phyloP scores from a whole-genome alignment of 2,329 filamentous ascomycete species.

The Penicillium janthinellum region DNA sequence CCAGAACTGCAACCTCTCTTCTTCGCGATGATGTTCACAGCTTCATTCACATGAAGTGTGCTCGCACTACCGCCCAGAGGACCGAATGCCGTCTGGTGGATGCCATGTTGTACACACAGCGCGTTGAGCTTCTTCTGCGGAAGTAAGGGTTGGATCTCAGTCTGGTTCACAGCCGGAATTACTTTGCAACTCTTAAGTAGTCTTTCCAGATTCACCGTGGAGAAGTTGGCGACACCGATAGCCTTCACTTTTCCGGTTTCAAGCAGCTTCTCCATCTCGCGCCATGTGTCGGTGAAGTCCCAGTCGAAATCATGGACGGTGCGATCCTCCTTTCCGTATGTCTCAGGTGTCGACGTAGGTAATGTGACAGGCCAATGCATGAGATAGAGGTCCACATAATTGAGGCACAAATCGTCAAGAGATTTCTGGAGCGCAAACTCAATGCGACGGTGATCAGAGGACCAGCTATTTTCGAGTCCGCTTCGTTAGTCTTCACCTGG shows the following conservation, averaged over 20 bases:
- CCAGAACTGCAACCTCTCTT: constrained; percentile 17
- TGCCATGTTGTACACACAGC: constrained; percentile 35
- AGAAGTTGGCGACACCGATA: constrained; percentile 31
- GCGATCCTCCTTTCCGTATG: constrained; percentile 24
- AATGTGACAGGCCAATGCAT: constrained; percentile 36
- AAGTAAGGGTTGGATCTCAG: constrained; percentile 43
- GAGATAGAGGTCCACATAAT: constrained; percentile 21
- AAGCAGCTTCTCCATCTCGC: constrained; percentile 22
- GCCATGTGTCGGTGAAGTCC: constrained; percentile 74
- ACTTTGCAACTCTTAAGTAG: constrained; percentile 16
- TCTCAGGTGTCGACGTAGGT: constrained; percentile 12
- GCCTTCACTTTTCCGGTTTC: constrained; percentile 22
- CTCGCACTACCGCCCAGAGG: constrained; percentile 25
- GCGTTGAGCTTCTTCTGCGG: constrained; percentile 40
- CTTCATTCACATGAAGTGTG: constrained; percentile 14
- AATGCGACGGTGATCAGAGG: constrained; percentile 71
- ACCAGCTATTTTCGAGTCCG: constrained; percentile 66
- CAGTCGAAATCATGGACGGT: constrained; percentile 68
- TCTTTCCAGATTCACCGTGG: constrained; percentile 20
- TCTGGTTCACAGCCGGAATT: constrained; percentile 36
- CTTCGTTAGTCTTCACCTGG: constrained; percentile 29
- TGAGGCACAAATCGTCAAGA: constrained; percentile 13
- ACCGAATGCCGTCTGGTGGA: constrained; percentile 42
- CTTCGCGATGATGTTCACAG: constrained; percentile 15
- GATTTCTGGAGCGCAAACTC: constrained; percentile 35